A percentile compares a stretch with the other conserved stretches of the same genome.
These are phyloP conservation scores for Phoenix dactylifera DNA, from an alignment of 176 grass and related monocot genomes.

Conservation along the genomic window DNA sequence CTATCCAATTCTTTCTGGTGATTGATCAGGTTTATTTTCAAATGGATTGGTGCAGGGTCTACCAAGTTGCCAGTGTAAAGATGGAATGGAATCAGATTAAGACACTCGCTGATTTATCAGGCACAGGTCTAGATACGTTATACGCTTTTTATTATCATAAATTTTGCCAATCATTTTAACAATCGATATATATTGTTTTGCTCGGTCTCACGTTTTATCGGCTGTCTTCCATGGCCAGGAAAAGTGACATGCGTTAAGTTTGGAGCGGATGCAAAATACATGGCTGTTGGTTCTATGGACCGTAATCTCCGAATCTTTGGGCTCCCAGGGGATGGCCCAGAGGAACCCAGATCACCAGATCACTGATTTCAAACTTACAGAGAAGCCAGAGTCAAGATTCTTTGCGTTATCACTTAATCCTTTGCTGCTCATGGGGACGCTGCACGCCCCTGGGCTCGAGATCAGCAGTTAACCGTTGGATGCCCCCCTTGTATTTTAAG, in stretches of 20 bases:
- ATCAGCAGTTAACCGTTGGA: too few species aligned
- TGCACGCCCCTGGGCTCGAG: too few species aligned
- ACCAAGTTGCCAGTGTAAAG: slow-evolving; percentile 96
- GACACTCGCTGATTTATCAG: slow-evolving; percentile 89
- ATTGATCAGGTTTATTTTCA: too few species aligned
- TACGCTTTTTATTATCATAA: too few species aligned
- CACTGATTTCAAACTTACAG: slow-evolving; percentile 19
- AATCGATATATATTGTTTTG: not conserved
- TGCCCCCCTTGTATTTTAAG: too few species aligned
- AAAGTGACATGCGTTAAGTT: slow-evolving; percentile 80
- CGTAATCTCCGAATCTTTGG: slow-evolving; percentile 93
- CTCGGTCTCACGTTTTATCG: not conserved
- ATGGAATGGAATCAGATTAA: slow-evolving; percentile 94
- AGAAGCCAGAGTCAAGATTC: too few species aligned
- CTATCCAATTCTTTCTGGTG: too few species aligned
- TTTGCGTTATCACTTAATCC: too few species aligned
- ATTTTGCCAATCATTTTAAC: too few species aligned
- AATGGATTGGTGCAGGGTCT: slow-evolving; percentile 39
- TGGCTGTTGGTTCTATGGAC: slow-evolving; percentile 90
- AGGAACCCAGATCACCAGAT: slow-evolving; percentile 24
- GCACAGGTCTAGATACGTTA: slow-evolving; percentile 50
- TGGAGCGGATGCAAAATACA: slow-evolving; percentile 76
- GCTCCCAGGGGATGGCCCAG: slow-evolving; percentile 63
- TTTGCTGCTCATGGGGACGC: too few species aligned
- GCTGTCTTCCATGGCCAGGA: slow-evolving; percentile 27